Evolutionary conservation across 495 filamentous ascomycete species (phyloP), one percentile per base, ranked within the genome.

Genomic region (Penicillium robsamsonii): DNA sequence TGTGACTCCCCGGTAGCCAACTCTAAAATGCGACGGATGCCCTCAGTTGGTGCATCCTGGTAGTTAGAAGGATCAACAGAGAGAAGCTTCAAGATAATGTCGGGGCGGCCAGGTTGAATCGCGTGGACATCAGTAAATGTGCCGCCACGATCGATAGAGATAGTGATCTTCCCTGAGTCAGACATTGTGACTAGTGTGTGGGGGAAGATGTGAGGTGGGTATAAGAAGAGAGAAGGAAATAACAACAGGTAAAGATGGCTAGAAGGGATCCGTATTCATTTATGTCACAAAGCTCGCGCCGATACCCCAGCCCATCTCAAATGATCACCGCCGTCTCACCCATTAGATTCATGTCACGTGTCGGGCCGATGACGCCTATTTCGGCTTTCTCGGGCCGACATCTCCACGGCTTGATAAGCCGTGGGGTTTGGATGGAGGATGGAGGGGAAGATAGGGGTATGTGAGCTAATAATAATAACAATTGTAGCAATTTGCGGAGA

Each of bases 21-120:
- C 61, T 91, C 88, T 67, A 97, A 80, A 46, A 97, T 84, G 50
- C 93, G 88, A 12, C 94, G 86, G 62, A 98, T 96, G 38, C 91
- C 94, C 66, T 96, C 91, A 7, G 92, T 84, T 2, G 91, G 91
- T 2, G 91, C 91, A 81, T 96, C 91, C 47, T 84, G 78, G 62
- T 96, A 96, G 70, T 96, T 93, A 50, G 83, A 78, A 46, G 91
- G 91, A 69, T 96, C 91, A 46, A 92, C 89, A n/a, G 90, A 94
- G 6, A 96, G 81, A 0, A 96, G 78, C 71, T 96, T 96, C 65
- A 96, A 84, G 51, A 96, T 84, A 44, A 95, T 79, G 64, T 93
- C 87, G 53, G 87, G 83, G 59, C 81, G 69, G 46, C 74, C 71
- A 49, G 74, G 75, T 5, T 76, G 78, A 30, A 79, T 78, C 46